Percentiles rank a stretch among this genome's conserved stretches.
These are phyloP conservation scores for Ophiostoma angusticollis DNA, from an alignment of 2,329 filamentous ascomycete genomes.

Conservation along the genomic window DNA sequence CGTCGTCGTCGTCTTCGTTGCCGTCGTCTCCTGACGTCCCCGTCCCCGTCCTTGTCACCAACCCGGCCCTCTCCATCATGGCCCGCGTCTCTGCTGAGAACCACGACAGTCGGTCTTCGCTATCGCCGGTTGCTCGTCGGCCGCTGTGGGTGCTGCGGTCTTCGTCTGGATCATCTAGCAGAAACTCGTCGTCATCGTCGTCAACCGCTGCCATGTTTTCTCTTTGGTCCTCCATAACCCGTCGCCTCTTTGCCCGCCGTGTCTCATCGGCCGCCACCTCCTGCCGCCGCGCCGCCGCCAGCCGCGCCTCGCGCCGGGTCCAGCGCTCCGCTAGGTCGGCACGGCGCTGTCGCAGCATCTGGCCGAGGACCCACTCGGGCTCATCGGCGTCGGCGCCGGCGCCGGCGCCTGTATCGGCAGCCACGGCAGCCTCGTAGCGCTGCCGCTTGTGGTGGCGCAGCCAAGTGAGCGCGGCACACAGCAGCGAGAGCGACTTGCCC, in stretches of 20 bases:
- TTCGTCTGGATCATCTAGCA: constrained; percentile 47
- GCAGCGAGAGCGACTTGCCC: constrained; percentile 83
- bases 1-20: constrained; percentile 33
- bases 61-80: constrained; percentile 53
- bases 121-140: constrained; percentile 15
- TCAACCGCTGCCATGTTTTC: background rate
- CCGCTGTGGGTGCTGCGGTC: background rate
- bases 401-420: too few species aligned
- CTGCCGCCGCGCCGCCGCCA: constrained; percentile 26
- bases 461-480: constrained; percentile 84
- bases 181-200: constrained; percentile 58
- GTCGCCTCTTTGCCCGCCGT: constrained; percentile 31
- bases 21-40: constrained; percentile 32
- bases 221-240: constrained; percentile 26
- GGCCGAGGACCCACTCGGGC: constrained; percentile 73
- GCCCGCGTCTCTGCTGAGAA: constrained; percentile 65
- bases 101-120: constrained; percentile 33
- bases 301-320: constrained; percentile 60
- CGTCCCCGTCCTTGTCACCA: constrained; percentile 24
- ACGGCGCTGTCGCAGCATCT: constrained; percentile 55
- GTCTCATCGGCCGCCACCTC: background rate
- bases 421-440: constrained; percentile 40
- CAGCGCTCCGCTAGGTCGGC: constrained; percentile 53
- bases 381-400: constrained; percentile 45
- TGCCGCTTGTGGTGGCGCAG: constrained; percentile 65